A percentile compares a stretch with the other conserved stretches of the same genome.
Evolutionary conservation across 805 yeast species (phyloP).

Genomic region (Cyberlindnera saturnus): DNA sequence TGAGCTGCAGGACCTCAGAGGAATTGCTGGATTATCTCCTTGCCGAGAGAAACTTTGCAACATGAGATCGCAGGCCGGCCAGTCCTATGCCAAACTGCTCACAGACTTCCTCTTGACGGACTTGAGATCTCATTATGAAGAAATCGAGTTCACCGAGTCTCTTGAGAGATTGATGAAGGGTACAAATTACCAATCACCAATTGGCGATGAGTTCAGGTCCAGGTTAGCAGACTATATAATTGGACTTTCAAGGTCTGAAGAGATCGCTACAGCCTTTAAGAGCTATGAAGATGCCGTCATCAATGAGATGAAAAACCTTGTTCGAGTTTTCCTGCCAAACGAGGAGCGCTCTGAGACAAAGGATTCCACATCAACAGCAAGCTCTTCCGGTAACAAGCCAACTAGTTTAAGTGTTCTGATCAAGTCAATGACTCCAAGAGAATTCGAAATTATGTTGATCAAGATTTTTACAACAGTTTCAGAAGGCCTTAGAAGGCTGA

Average conservation of each 20-base stretch:
- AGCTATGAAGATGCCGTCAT: constrained; percentile 64
- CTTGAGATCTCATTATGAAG: constrained; percentile 49
- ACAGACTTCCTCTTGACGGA: constrained; percentile 52
- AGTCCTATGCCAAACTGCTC: constrained; percentile 56
- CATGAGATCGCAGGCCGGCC: constrained; percentile 62
- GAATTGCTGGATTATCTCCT: constrained; percentile 26
- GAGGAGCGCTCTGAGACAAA: constrained; percentile 23
- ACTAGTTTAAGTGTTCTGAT: constrained; percentile 37
- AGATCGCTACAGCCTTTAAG: constrained; percentile 53
- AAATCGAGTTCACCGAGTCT: constrained; percentile 41
- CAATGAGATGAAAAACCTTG: constrained; percentile 65
- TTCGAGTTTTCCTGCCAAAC: constrained; percentile 58
- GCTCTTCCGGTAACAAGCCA: constrained; percentile 4
- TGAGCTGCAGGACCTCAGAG: constrained; percentile 25
- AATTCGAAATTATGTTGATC: constrained; percentile 66
- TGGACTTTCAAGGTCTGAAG: constrained; percentile 58
- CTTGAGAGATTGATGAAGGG: constrained; percentile 36
- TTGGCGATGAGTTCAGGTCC: constrained; percentile 35
- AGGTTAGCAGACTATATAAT: constrained; percentile 42
- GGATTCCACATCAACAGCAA: constrained; percentile 3
- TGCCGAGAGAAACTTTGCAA: constrained; percentile 47
- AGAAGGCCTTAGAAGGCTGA: constrained; percentile 67
- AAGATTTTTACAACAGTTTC: constrained; percentile 57
- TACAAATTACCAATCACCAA: constrained; percentile 32
- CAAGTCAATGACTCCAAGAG: constrained; percentile 62